Evolutionary conservation across 495 filamentous ascomycete genomes (phyloP), one percentile per base, ranked within the genome.

Genomic region (Aspergillus haitiensis): DNA sequence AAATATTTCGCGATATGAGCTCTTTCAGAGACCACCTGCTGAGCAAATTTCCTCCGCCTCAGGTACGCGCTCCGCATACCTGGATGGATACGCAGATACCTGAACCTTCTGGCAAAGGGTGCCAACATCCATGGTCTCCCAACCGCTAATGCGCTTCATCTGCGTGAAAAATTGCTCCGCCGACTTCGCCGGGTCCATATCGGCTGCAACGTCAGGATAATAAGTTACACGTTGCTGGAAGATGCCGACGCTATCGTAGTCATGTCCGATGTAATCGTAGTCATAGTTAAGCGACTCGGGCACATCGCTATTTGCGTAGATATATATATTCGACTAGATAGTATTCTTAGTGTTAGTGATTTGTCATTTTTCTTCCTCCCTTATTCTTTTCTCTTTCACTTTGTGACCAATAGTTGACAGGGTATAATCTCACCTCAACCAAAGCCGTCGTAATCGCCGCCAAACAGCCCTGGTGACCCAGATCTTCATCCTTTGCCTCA

Each of bases 91-190:
- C 33, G 37, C 13, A 56, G 53, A 56, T 50, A 47, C 35, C 55
- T 70, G 48, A 35, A 63, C 47, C 59, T 40, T n/a, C 37, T 40
- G 37, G n/a, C 37, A 40, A 4, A 40, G 6, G 37, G 37, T 40
- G 37, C 37, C 37, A 40, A 40, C 37, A 40, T 40, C 37, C 37
- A 40, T 40, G n/a, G 37, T 40, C n/a, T 40, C 18, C 49, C 49
- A 52, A 12, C 49, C 49, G n/a, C 49, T 52, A 13, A 52, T 52
- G 6, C 42, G 13, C 42, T 45, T 45, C 42, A 45, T 45, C 2
- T 16, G 11, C 10, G 42, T 15, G 16, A 45, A 45, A 15, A 45
- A 45, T 15, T 45, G 42, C 11, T 7, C 42, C 42, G 42, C 42
- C 9, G 42, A 45, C 6, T 32, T 11, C 10, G 49, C 49, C 1